Conservation (phyloP, 352 stramenopile genomes). For the Phytopythium litorale region DNA sequence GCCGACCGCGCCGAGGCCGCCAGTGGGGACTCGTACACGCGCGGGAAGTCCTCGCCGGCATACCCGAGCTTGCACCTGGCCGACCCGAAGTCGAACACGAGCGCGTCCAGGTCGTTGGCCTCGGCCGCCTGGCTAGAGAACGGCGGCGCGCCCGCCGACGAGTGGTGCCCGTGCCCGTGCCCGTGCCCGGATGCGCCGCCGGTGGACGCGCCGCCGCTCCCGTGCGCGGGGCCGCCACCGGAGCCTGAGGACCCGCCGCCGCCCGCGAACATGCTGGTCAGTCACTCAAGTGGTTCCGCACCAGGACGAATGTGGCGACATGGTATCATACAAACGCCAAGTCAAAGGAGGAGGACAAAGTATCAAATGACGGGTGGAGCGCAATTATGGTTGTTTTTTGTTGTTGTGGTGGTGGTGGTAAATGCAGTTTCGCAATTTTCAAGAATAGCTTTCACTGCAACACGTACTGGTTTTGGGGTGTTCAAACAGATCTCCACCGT, state of each 20-base stretch:
- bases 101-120: constrained; percentile 69
- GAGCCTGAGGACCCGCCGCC: constrained; percentile 13
- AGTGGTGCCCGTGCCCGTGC: constrained; percentile 15
- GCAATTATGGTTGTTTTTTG: no score
- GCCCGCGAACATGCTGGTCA: constrained; percentile 25
- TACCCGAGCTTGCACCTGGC: constrained; percentile 80
- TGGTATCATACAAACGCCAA: no score
- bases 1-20: constrained; percentile 7
- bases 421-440: no score
- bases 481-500: no score
- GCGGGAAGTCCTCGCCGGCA: constrained; percentile 85
- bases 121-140: constrained; percentile 54
- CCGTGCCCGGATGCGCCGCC: constrained; percentile 9
- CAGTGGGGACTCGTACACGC: constrained; percentile 54
- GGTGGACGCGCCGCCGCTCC: neutral
- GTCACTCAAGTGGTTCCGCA: no score
- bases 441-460: no score
- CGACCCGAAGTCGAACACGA: constrained; percentile 80
- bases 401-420: no score
- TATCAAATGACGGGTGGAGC: no score
- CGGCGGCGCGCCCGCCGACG: constrained; percentile 5
- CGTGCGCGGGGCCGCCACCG: constrained; percentile 7
- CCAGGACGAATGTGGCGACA: no score
- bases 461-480: no score
- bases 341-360: no score